Evolutionary conservation across 2,329 filamentous ascomycete genomes (phyloP).

Genomic region (Sporothrix mexicana): DNA sequence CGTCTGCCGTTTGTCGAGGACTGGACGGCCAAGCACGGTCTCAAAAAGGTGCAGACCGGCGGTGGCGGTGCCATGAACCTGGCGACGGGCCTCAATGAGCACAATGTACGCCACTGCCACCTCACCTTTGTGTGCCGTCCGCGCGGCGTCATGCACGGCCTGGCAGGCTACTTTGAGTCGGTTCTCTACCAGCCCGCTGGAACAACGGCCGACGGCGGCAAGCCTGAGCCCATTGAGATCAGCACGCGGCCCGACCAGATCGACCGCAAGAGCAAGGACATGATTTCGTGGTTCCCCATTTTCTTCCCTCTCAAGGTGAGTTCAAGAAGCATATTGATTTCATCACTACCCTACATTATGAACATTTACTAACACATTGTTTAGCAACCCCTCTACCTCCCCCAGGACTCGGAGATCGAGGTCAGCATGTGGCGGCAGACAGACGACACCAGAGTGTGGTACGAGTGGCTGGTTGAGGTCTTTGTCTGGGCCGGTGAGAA

Average conservation of each 20-base stretch:
- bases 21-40: conserved; percentile 54
- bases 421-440: conserved; percentile 96
- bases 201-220: conserved; percentile 41
- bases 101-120: conserved; percentile 83
- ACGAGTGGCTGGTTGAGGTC: conserved; percentile 94
- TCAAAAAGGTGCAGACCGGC: conserved; percentile 64
- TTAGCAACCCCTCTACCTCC: conserved; percentile 83
- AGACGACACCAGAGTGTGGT: conserved; percentile 96
- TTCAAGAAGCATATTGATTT: conserved; percentile 28
- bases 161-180: conserved; percentile 95
- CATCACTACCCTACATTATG: too few species aligned
- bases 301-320: conserved; percentile 93
- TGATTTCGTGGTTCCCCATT: conserved; percentile 99
- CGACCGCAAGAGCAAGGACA: conserved; percentile 89
- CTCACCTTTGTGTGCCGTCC: conserved; percentile 78
- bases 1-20: conserved; percentile 49
- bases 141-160: conserved; percentile 84
- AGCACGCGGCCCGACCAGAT: conserved; percentile 93
- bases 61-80: conserved; percentile 76
- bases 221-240: conserved; percentile 72
- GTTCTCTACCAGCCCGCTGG: conserved; percentile 74
- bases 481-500: conserved; percentile 69
- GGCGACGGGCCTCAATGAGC: conserved; percentile 83
- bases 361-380: neutral
- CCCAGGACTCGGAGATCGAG: conserved; percentile 82